Evolutionary conservation across 2,329 filamentous ascomycete species (phyloP).

Genomic region (Colletotrichum sp.): DNA sequence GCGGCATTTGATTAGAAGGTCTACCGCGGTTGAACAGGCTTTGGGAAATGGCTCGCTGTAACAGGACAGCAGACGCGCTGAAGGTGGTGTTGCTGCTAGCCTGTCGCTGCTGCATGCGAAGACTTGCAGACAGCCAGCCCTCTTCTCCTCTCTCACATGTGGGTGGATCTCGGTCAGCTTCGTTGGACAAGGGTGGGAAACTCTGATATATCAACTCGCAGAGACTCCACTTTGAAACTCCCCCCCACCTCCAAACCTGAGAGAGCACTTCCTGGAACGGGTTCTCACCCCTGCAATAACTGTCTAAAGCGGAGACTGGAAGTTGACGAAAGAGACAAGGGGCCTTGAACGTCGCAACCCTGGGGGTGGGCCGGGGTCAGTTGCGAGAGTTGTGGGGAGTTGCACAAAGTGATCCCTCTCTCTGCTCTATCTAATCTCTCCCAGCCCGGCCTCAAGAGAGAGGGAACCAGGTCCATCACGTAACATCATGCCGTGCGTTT

Average conservation of each 20-base stretch:
- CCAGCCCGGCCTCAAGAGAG: not conserved
- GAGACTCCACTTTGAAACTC: conserved; percentile 2
- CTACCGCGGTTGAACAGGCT: not conserved
- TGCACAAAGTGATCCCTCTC: not conserved
- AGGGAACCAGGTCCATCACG: not conserved
- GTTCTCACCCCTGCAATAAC: conserved; percentile 1
- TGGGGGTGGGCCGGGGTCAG: not conserved
- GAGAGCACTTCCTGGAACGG: not conserved
- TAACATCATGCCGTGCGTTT: not conserved
- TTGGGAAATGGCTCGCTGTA: not conserved
- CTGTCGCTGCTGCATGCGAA: not conserved
- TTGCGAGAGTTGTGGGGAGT: not conserved
- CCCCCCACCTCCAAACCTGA: not conserved
- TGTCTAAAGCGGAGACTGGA: not conserved
- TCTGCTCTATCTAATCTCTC: not conserved
- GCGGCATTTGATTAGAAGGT: not conserved
- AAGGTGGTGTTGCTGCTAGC: not conserved
- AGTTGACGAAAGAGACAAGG: not conserved
- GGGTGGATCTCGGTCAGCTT: not conserved
- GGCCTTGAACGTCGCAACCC: not conserved
- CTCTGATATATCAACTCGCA: conserved; percentile 2
- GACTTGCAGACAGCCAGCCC: not conserved
- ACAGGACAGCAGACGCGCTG: not conserved
- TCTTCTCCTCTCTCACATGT: not conserved
- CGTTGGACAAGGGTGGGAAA: not conserved